These are phyloP conservation scores for Phytophthora sp. DNA, from an alignment of 352 stramenopile genomes.

Conservation along the genomic window DNA sequence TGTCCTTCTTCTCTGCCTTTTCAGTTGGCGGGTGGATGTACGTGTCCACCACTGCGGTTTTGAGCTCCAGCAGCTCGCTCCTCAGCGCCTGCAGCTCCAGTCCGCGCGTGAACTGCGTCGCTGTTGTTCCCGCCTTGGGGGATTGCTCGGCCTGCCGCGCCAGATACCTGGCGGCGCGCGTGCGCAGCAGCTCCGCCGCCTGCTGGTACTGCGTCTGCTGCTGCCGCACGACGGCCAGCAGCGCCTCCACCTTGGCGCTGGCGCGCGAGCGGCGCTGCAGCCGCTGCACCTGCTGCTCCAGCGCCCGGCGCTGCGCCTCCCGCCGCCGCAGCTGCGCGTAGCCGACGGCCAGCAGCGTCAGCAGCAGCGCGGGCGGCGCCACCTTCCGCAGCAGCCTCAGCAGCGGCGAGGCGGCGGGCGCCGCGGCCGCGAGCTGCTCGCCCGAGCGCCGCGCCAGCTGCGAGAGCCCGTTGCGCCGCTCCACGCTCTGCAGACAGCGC, in stretches of 20 bases:
- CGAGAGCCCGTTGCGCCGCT: slow-evolving; percentile 63
- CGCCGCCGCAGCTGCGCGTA: slow-evolving; percentile 37
- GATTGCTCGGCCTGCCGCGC: slow-evolving; percentile 22
- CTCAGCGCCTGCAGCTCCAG: slow-evolving; percentile 43
- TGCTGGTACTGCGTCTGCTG: slow-evolving; percentile 55
- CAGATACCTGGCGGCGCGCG: slow-evolving; percentile 31
- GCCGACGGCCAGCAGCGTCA: slow-evolving; percentile 36
- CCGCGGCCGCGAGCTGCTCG: not conserved
- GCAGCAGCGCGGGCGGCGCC: slow-evolving; percentile 35
- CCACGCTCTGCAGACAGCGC: slow-evolving; percentile 57
- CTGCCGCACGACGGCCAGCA: slow-evolving; percentile 43
- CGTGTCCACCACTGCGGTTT: slow-evolving; percentile 37
- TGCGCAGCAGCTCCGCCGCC: slow-evolving; percentile 30
- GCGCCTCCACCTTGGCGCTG: slow-evolving; percentile 27
- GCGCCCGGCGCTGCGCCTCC: slow-evolving; percentile 35
- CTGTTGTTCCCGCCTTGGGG: slow-evolving; percentile 3
- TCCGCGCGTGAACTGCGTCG: slow-evolving; percentile 16
- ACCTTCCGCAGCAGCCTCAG: slow-evolving; percentile 20
- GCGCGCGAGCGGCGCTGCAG: slow-evolving; percentile 24
- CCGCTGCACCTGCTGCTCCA: slow-evolving; percentile 25
- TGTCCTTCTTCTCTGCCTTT: slow-evolving; percentile 21
- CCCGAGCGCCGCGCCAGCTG: slow-evolving; percentile 28
- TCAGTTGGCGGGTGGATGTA: slow-evolving; percentile 27
- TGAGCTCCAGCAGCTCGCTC: slow-evolving; percentile 42
- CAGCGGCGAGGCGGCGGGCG: slow-evolving; percentile 9